These are phyloP conservation scores for Talaromyces sp. DNA, from an alignment of 2,329 filamentous ascomycete genomes.

Conservation along the genomic window DNA sequence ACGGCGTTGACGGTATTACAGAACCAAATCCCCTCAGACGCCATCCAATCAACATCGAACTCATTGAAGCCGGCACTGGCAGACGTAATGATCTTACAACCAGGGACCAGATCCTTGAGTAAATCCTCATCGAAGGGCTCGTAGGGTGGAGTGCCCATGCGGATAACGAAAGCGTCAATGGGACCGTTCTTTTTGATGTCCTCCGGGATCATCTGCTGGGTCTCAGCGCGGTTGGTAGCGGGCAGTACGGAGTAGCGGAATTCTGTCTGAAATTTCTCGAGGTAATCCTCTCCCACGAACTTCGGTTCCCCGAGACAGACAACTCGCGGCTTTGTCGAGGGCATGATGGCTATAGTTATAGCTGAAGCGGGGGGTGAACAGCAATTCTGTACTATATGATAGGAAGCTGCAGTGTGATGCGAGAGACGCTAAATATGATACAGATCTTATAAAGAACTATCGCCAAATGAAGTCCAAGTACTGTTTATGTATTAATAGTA, in stretches of 20 bases:
- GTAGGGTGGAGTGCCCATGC: conserved; percentile 49
- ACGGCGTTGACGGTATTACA: conserved; percentile 68
- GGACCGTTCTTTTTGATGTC: conserved; percentile 38
- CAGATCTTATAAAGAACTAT: not conserved
- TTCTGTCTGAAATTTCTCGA: conserved; percentile 37
- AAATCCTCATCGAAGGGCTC: conserved; percentile 50
- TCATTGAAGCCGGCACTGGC: conserved; percentile 50
- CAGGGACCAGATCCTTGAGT: conserved; percentile 39
- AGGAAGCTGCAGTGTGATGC: not conserved
- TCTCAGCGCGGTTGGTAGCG: conserved; percentile 37
- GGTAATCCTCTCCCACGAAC: conserved; percentile 40
- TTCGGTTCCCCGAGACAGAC: conserved; percentile 43
- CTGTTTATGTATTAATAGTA: not conserved
- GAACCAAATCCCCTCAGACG: conserved; percentile 47
- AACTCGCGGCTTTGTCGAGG: conserved; percentile 37
- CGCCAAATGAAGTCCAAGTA: not conserved
- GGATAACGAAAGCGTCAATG: conserved; percentile 48
- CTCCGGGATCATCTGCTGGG: conserved; percentile 36
- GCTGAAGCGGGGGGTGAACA: not conserved
- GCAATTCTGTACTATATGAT: not conserved
- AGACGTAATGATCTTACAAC: conserved; percentile 47
- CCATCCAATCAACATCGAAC: conserved; percentile 46
- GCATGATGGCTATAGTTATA: conserved; percentile 10
- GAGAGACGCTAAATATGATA: not conserved
- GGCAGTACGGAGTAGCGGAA: conserved; percentile 42